Evolutionary conservation across 768 basidiomycete genomes (phyloP).

Genomic region (Polyporus arcularius): DNA sequence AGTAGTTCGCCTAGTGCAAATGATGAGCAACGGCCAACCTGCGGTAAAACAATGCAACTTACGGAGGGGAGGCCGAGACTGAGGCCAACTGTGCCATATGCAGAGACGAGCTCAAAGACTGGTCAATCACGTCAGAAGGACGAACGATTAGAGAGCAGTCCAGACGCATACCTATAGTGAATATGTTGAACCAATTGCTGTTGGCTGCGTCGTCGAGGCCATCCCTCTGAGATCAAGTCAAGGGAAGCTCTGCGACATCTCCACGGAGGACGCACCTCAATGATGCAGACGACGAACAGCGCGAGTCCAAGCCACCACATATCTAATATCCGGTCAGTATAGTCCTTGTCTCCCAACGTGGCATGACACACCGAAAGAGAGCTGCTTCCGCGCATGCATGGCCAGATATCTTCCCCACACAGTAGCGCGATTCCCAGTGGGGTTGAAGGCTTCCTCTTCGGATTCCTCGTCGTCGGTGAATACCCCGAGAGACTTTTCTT

Average conservation of each 20-base stretch:
- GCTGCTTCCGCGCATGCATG: slow-evolving; percentile 82
- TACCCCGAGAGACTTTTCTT: slow-evolving; percentile 88
- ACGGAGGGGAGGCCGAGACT: slow-evolving; percentile 87
- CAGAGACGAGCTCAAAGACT: slow-evolving; percentile 89
- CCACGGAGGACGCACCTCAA: slow-evolving; percentile 66
- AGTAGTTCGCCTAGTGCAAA: slow-evolving; percentile 66
- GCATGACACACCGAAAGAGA: slow-evolving; percentile 87
- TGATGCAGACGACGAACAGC: slow-evolving; percentile 87
- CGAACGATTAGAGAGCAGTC: no score
- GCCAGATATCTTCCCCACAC: slow-evolving; percentile 79
- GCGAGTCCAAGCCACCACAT: slow-evolving; percentile 96
- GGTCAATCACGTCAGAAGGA: background rate
- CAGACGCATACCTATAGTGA: slow-evolving; percentile 77
- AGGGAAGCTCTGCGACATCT: background rate
- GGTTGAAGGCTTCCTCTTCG: slow-evolving; percentile 43
- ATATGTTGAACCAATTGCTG: slow-evolving; percentile 80
- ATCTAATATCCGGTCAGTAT: slow-evolving; percentile 47
- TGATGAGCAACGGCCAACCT: no score
- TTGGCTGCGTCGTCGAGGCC: slow-evolving; percentile 56
- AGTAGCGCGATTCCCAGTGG: slow-evolving; percentile 51
- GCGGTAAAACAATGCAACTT: slow-evolving; percentile 23
- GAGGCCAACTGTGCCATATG: slow-evolving; percentile 87
- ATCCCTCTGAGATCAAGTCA: slow-evolving; percentile 49
- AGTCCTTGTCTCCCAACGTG: no score
- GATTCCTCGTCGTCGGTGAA: slow-evolving; percentile 50